Conservation (phyloP, 2,329 filamentous ascomycete genomes). For the Sporothrix dimorphospora region DNA sequence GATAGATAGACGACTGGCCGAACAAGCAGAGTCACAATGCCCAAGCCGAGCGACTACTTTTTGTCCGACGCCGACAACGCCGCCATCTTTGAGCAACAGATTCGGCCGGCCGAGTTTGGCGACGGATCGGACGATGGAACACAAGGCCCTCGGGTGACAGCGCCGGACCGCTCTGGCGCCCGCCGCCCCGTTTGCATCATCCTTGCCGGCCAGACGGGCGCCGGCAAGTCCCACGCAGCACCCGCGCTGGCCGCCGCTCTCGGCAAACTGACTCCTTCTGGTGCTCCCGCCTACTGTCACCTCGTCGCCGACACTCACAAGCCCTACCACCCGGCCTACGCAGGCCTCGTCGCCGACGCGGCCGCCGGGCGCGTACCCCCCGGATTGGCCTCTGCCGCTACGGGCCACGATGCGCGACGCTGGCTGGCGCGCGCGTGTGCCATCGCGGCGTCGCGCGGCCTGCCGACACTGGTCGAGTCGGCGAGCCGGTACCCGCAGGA, state of each 20-base stretch:
- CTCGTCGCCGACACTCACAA: constrained; percentile 56
- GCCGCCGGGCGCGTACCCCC: constrained; percentile 36
- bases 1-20: neutral
- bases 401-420: constrained; percentile 47
- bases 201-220: constrained; percentile 52
- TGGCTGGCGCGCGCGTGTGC: constrained; percentile 50
- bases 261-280: constrained; percentile 6
- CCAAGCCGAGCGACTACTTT: constrained; percentile 26
- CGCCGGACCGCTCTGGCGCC: neutral
- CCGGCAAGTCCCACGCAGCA: constrained; percentile 52
- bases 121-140: neutral
- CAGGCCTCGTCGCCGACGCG: constrained; percentile 36
- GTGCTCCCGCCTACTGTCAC: constrained; percentile 40
- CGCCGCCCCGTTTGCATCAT: constrained; percentile 46
- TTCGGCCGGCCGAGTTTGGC: constrained; percentile 34
- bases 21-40: neutral
- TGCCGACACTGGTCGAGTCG: constrained; percentile 49
- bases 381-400: constrained; percentile 45
- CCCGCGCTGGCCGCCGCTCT: constrained; percentile 45
- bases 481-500: constrained; percentile 51
- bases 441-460: constrained; percentile 39
- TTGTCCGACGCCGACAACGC: constrained; percentile 35
- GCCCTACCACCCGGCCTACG: constrained; percentile 50
- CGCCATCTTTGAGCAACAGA: constrained; percentile 37
- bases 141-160: too few species aligned